Evolutionary conservation across 106 monocot genomes (phyloP), one percentile per base, ranked within the genome.

Genomic region (Gastrodia elata): DNA sequence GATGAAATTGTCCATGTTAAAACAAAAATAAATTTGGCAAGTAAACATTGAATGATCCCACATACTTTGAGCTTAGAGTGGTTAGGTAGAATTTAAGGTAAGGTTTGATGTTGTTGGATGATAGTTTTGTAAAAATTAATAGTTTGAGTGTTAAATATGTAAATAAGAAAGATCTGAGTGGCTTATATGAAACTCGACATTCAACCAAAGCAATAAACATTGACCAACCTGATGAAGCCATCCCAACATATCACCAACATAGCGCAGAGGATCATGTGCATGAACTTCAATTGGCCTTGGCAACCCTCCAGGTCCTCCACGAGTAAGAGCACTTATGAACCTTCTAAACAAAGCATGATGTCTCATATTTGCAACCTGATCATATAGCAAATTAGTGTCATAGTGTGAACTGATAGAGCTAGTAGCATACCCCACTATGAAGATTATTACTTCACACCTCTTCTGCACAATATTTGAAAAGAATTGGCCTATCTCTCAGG

Each of bases 241-340:
- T 18, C 98, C 98, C 52, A 98, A 79, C 98, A 98, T 93, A 79
- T 93, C 98, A 44, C 98, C 93, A 20, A 91, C 98, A 83, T 98
- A 98, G n/a, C 98, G 93, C 72, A 98, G 75, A 72, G 93, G 98
- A 64, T 98, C 98, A 91, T 98, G 93, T 58, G 98, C 98, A 87
- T 98, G 98, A 76, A 98, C 98, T 93, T 98, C 98, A 79, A 93
- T 98, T 39, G 98, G 98, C 80, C 91, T 82, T 75, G 98, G 98
- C 3, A 93, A 38, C 24, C 98, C 93, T 80, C 98, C 98, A 71
- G 98, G 93, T 59, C 98, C 98, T 49, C 98, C 93, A 82, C 98
- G 80, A 58, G 93, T 98, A 68, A 98, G 87, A 82, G 98, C 98
- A 79, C 86, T 98, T 75, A 98, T 86, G 75, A 98, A 98, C 48